phyloP scores from a whole-genome alignment of 2,329 filamentous ascomycete species.

The Bipolaris sorokiniana region DNA sequence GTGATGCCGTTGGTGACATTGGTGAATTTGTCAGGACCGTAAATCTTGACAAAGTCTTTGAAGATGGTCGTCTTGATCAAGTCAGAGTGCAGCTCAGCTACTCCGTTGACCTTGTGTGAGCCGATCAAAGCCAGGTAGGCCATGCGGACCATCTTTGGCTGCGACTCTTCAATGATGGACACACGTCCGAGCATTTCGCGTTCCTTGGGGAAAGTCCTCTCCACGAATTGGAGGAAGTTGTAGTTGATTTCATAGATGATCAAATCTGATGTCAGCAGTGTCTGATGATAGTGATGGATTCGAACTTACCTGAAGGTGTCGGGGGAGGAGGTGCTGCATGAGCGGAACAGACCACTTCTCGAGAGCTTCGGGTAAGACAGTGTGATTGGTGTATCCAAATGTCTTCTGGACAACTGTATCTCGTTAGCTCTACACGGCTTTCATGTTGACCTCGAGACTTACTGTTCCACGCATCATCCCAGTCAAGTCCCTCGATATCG shows the following conservation, averaged over 20 bases:
- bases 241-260: slow-evolving; percentile 99
- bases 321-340: slow-evolving; percentile 88
- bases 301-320: slow-evolving; percentile 72
- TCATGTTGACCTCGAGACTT: slow-evolving; percentile 41
- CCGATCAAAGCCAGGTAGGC: slow-evolving; percentile 93
- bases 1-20: slow-evolving; percentile 99
- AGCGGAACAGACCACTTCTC: slow-evolving; percentile 98
- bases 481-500: slow-evolving; percentile 87
- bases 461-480: slow-evolving; percentile 89
- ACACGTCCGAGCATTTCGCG: slow-evolving; percentile 83
- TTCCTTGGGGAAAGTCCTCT: slow-evolving; percentile 88
- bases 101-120: slow-evolving; percentile 98
- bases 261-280: slow-evolving; percentile 15
- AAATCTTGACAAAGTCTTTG: slow-evolving; percentile 96
- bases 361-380: slow-evolving; percentile 91
- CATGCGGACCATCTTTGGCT: slow-evolving; percentile 98
- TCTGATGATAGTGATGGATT: background rate
- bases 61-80: slow-evolving; percentile 99
- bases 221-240: slow-evolving; percentile 87
- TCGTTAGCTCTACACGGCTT: slow-evolving; percentile 17
- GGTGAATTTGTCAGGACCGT: slow-evolving; percentile 95
- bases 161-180: slow-evolving; percentile 97
- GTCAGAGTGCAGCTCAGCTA: slow-evolving; percentile 96
- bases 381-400: slow-evolving; percentile 99
- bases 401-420: slow-evolving; percentile 58